These are phyloP conservation scores for Dichotomopilus funicola DNA, from an alignment of 2,329 filamentous ascomycete species.

Conservation along the genomic window DNA sequence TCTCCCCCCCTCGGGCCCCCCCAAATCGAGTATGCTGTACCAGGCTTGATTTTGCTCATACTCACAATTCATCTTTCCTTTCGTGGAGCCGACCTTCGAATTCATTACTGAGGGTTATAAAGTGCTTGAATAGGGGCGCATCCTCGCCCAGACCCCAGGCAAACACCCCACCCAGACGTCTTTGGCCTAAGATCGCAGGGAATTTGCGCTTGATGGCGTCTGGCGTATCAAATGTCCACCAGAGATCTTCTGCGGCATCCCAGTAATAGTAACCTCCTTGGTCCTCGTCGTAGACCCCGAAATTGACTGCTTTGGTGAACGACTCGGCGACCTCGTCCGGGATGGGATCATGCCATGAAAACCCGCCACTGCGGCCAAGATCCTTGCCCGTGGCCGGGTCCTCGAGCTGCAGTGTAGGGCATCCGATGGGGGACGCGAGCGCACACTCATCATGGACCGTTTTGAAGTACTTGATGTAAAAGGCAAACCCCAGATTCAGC, in stretches of 20 bases:
- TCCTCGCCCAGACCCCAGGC: conserved; percentile 72
- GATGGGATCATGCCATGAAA: conserved; percentile 54
- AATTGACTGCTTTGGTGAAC: conserved; percentile 47
- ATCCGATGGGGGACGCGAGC: conserved; percentile 48
- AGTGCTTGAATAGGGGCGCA: conserved; percentile 37
- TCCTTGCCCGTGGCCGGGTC: conserved; percentile 53
- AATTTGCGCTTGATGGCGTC: conserved; percentile 58
- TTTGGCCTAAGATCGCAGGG: conserved; percentile 47
- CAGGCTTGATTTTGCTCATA: not conserved
- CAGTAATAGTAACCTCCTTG: conserved; percentile 63
- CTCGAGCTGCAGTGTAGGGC: conserved; percentile 53
- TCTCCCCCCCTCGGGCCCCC: not conserved
- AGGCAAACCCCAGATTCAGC: conserved; percentile 61
- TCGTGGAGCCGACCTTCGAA: conserved; percentile 13
- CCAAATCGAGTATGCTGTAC: not conserved
- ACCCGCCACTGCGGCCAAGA: conserved; percentile 44
- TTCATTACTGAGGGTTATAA: conserved; percentile 30
- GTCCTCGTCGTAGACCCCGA: conserved; percentile 50
- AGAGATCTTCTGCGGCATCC: conserved; percentile 52
- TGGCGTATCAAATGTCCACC: conserved; percentile 69
- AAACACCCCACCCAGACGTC: conserved; percentile 62
- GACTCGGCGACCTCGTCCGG: conserved; percentile 48
- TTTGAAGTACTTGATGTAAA: conserved; percentile 63
- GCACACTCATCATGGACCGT: conserved; percentile 40
- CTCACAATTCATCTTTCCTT: conserved; percentile 24